Percentiles rank a stretch among this genome's conserved stretches.
These are phyloP conservation scores for Furcasterigmium furcatum DNA, from an alignment of 2,329 filamentous ascomycete species.

Conservation along the genomic window DNA sequence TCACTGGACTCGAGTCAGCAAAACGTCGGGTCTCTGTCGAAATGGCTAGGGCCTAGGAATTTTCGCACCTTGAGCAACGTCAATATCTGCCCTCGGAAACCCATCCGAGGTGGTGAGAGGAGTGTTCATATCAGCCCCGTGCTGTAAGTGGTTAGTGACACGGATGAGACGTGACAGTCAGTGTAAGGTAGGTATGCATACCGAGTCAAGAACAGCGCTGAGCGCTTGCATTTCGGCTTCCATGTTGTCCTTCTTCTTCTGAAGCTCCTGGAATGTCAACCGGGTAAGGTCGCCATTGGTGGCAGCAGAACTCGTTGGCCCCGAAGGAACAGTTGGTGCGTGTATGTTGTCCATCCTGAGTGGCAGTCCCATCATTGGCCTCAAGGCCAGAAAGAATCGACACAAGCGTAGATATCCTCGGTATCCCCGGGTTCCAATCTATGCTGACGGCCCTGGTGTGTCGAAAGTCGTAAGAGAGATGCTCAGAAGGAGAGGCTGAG, in stretches of 20 bases:
- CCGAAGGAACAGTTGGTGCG: slow-evolving; percentile 64
- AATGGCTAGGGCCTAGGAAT: too few species aligned
- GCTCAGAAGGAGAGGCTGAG: too few species aligned
- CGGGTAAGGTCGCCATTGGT: slow-evolving; percentile 61
- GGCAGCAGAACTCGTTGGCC: slow-evolving; percentile 62
- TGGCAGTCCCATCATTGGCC: slow-evolving; percentile 10
- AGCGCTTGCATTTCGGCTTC: slow-evolving; percentile 86
- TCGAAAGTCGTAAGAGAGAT: too few species aligned
- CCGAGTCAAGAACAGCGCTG: slow-evolving; percentile 82
- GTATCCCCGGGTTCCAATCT: too few species aligned
- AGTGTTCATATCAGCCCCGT: slow-evolving; percentile 91
- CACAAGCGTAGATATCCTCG: neutral
- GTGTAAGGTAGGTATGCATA: slow-evolving; percentile 38
- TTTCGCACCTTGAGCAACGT: slow-evolving; percentile 82
- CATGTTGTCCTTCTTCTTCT: slow-evolving; percentile 77
- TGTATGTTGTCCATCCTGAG: slow-evolving; percentile 53
- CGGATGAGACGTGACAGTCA: neutral
- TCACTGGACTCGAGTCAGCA: slow-evolving; percentile 53
- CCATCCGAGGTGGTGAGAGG: slow-evolving; percentile 83
- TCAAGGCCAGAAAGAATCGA: neutral
- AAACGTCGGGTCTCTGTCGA: neutral
- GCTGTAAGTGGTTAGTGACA: slow-evolving; percentile 47
- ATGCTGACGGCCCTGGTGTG: too few species aligned
- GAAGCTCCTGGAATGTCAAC: slow-evolving; percentile 74
- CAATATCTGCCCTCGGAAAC: slow-evolving; percentile 88